Evolutionary conservation across 2,329 filamentous ascomycete genomes (phyloP).

Genomic region (Hypoxylon sp.): DNA sequence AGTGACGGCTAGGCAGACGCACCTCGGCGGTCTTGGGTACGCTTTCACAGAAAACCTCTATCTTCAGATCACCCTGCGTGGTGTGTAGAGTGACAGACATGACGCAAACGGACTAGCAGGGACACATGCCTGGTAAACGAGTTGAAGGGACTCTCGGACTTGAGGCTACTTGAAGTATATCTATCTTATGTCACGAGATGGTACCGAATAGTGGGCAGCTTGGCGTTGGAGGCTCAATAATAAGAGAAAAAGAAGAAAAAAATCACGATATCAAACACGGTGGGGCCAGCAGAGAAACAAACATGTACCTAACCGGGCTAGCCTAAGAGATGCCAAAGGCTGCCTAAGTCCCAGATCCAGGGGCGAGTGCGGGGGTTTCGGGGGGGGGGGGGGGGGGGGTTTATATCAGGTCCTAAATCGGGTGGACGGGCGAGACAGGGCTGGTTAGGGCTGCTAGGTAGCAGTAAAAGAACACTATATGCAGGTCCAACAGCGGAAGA

Average conservation of each 20-base stretch:
- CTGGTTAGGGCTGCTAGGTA: conserved; percentile 29
- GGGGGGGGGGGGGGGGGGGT: too few species aligned
- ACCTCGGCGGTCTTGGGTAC: conserved; percentile 92
- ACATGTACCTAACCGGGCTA: too few species aligned
- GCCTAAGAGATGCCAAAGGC: too few species aligned
- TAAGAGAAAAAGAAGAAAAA: conserved; percentile 23
- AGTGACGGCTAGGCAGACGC: conserved; percentile 37
- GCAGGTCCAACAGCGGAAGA: too few species aligned
- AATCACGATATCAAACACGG: conserved; percentile 15
- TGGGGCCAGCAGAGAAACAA: conserved; percentile 28
- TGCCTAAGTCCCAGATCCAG: conserved; percentile 12
- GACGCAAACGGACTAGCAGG: conserved; percentile 20
- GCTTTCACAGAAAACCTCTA: conserved; percentile 95
- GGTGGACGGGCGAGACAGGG: conserved; percentile 26
- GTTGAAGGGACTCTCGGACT: neutral
- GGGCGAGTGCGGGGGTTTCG: conserved; percentile 26
- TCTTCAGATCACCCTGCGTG: conserved; percentile 86
- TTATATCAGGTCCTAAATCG: conserved; percentile 15
- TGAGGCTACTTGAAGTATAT: neutral
- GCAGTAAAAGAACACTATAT: conserved; percentile 7
- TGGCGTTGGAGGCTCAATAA: conserved; percentile 26
- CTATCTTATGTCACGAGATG: conserved; percentile 2
- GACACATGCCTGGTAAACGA: neutral
- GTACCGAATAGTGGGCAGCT: conserved; percentile 5
- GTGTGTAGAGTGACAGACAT: conserved; percentile 85